Evolutionary conservation across 2,329 filamentous ascomycete species (phyloP).

Genomic region (Phaeomoniella chlamydospora): DNA sequence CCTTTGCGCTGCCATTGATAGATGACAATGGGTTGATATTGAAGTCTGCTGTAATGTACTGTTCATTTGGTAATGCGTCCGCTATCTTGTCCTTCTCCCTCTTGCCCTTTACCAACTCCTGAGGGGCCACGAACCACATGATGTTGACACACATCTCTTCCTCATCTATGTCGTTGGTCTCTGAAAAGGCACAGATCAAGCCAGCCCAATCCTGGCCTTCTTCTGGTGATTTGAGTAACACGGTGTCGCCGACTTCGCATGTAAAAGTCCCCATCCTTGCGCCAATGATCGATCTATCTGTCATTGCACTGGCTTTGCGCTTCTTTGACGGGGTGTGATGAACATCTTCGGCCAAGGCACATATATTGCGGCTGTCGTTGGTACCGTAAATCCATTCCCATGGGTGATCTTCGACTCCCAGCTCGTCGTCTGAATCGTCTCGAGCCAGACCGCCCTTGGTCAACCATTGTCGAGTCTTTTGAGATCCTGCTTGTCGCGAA

Average conservation of each 20-base stretch:
- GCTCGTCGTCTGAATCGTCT: constrained; percentile 81
- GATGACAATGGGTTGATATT: constrained; percentile 77
- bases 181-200: constrained; percentile 68
- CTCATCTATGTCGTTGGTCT: constrained; percentile 56
- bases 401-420: constrained; percentile 54
- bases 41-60: constrained; percentile 79
- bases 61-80: constrained; percentile 74
- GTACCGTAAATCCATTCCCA: constrained; percentile 68
- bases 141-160: constrained; percentile 66
- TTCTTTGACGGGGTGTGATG: constrained; percentile 10
- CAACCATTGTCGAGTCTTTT: constrained; percentile 30
- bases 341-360: constrained; percentile 1
- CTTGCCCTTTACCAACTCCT: constrained; percentile 57
- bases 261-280: constrained; percentile 71
- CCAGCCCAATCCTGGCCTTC: constrained; percentile 84
- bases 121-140: constrained; percentile 82
- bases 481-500: constrained; percentile 1
- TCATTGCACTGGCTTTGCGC: constrained; percentile 10
- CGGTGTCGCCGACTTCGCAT: constrained; percentile 67
- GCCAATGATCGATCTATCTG: constrained; percentile 47
- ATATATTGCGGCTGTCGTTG: constrained; percentile 6
- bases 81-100: constrained; percentile 41
- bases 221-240: constrained; percentile 78
- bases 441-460: constrained; percentile 48
- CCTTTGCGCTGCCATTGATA: constrained; percentile 75